Conservation (phyloP, 805 yeast genomes). For the Candida morakotiae region DNA sequence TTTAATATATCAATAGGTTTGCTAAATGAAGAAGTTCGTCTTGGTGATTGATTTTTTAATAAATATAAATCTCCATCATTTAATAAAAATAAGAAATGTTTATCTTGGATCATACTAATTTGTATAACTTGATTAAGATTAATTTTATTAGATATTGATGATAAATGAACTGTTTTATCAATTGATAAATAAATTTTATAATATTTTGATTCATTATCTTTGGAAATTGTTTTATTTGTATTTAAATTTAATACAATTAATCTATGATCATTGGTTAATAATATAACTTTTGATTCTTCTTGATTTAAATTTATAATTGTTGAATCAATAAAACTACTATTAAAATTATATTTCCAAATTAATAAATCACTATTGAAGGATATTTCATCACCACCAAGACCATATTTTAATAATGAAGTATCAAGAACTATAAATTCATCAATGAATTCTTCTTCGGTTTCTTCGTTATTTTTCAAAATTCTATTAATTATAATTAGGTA, state of each 20-base stretch:
- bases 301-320: conserved; percentile 9
- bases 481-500: conserved; percentile 32
- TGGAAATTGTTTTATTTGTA: conserved; percentile 6
- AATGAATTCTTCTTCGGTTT: conserved; percentile 12
- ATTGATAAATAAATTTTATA: conserved; percentile 28
- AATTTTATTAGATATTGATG: conserved; percentile 25
- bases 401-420: conserved; percentile 26
- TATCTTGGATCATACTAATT: conserved; percentile 21
- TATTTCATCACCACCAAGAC: conserved; percentile 25
- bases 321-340: conserved; percentile 17
- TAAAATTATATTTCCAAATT: conserved; percentile 36
- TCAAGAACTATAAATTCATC: conserved; percentile 37
- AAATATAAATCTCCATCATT: conserved; percentile 37
- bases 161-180: conserved; percentile 29
- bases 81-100: conserved; percentile 33
- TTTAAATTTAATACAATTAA: conserved; percentile 22
- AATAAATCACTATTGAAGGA: conserved; percentile 36
- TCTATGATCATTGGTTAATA: conserved; percentile 27
- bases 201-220: conserved; percentile 8
- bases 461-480: conserved; percentile 13
- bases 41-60: conserved; percentile 26
- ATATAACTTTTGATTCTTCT: conserved; percentile 13
- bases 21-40: background rate
- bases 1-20: conserved; percentile 8
- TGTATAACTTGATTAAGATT: conserved; percentile 18